A percentile compares a stretch with the other conserved stretches of the same genome.
Evolutionary conservation across 208 protist genomes (phyloP).

Genomic region (Crithidia acanthocephali): DNA sequence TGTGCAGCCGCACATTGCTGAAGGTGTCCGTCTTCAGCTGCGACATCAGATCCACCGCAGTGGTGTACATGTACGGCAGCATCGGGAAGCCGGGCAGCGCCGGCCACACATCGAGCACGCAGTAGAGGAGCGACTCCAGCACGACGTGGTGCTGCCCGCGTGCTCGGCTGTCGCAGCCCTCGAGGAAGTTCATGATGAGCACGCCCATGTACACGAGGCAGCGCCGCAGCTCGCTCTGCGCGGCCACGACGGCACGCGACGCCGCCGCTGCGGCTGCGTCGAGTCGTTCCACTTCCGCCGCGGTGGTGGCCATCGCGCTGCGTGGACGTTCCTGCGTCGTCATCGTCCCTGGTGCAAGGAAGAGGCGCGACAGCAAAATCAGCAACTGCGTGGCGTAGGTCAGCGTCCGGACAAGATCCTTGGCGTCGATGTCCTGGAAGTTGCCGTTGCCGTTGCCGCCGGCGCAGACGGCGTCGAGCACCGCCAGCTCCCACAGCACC

Average conservation of each 20-base stretch:
- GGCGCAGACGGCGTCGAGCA: slow-evolving; percentile 27
- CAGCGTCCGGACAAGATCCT: slow-evolving; percentile 26
- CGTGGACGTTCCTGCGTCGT: slow-evolving; percentile 62
- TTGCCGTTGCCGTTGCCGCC: slow-evolving; percentile 7
- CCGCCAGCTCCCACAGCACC: slow-evolving; percentile 34
- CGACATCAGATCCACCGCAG: slow-evolving; percentile 39
- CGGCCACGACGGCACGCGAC: slow-evolving; percentile 16
- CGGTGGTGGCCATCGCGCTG: slow-evolving; percentile 18
- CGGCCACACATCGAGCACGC: slow-evolving; percentile 49
- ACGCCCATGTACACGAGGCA: slow-evolving; percentile 39
- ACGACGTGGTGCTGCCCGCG: slow-evolving; percentile 22
- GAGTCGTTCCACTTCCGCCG: slow-evolving; percentile 19
- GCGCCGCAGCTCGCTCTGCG: slow-evolving; percentile 31
- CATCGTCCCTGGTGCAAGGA: slow-evolving; percentile 44
- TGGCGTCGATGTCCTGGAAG: background rate
- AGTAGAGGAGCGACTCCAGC: slow-evolving; percentile 41
- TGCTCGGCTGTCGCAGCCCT: slow-evolving; percentile 29
- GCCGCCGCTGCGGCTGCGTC: slow-evolving; percentile 13
- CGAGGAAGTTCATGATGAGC: slow-evolving; percentile 41
- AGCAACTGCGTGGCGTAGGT: slow-evolving; percentile 28
- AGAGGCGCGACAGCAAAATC: slow-evolving; percentile 33
- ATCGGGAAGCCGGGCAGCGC: slow-evolving; percentile 36
- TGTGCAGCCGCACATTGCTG: slow-evolving; percentile 15
- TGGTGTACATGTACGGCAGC: slow-evolving; percentile 37
- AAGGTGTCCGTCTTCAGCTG: slow-evolving; percentile 33